Evolutionary conservation across 2,329 filamentous ascomycete genomes (phyloP), one percentile per base, ranked within the genome.

Genomic region (Cladorrhinum sp.): DNA sequence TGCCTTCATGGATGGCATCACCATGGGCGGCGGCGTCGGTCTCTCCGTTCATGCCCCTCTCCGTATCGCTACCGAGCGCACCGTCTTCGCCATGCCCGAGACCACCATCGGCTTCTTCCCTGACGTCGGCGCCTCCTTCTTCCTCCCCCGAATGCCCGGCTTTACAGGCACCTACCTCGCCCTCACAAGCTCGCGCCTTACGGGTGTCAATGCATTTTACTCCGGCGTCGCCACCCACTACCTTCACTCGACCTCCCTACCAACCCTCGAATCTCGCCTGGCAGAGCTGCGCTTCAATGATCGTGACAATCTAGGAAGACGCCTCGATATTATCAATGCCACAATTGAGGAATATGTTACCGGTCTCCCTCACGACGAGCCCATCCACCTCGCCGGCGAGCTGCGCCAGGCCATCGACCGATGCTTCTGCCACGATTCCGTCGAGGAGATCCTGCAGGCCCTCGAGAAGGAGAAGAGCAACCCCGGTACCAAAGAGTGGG

Each of bases 81-180:
- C 95, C 5, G 78, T 96, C 53, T 98, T 99, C 71, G 93, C 96
- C 68, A 99, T 99, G 95, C 95, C 95, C 28, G 95, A 99, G 79
- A 99, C 95, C 3, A 96, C 87, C 8, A 99, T 99, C 72, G 95
- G 95, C 42, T 97, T 98, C 82, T 99, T 99, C 82, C 95, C 96
- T 6, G 96, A 99, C 71, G 95, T 99, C 54, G 95, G 95, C 63
- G 96, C 89, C 30, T 96, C 91, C 10, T 99, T 98, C 80, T 98
- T 98, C 82, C 81, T 99, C 58, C 91, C 95, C 16, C 85, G 92
- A 65, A 87, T 99, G 81, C 87, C 96, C 69, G 95, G 95, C 55
- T 80, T 87, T 62, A 77, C 96, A 59, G 95, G 95, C 60, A 96
- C 91, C 20, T 99, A 98, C 76, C 86, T 99, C 49, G 95, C 92